Evolutionary conservation across 257 asterid species (phyloP).

Genomic region (Capsicum pubescens): DNA sequence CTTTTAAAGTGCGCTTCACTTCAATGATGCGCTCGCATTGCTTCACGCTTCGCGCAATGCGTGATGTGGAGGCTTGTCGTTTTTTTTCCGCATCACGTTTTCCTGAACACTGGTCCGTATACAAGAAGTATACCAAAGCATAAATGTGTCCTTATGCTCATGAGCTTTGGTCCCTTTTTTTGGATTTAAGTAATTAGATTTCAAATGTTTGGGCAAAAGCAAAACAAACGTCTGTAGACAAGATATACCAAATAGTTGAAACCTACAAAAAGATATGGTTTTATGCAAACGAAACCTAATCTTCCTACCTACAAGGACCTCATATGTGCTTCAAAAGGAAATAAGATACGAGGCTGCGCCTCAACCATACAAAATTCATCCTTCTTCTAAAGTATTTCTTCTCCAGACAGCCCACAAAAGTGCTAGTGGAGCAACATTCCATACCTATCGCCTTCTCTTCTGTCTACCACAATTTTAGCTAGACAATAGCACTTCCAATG

Average conservation of each 20-base stretch:
- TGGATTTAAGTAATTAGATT: background rate
- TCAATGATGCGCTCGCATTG: too few species aligned
- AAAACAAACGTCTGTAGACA: background rate
- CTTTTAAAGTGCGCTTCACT: too few species aligned
- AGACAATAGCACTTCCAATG: background rate
- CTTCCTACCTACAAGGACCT: background rate
- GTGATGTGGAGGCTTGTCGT: too few species aligned
- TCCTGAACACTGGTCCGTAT: too few species aligned
- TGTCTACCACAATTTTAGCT: background rate
- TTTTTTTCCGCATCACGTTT: too few species aligned
- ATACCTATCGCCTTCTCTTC: background rate
- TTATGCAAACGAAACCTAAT: background rate
- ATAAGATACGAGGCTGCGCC: too few species aligned
- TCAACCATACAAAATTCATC: background rate
- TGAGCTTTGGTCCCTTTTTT: background rate
- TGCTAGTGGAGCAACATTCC: slow-evolving; percentile 12
- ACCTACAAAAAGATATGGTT: background rate
- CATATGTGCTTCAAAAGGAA: background rate
- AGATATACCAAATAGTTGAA: background rate
- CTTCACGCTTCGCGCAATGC: too few species aligned
- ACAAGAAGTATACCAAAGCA: background rate
- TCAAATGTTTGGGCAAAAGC: background rate
- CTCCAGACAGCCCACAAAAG: background rate
- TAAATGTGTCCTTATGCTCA: background rate
- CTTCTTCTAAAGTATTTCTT: background rate